phyloP scores from a whole-genome alignment of 1,284 basidiomycete genomes.

The Ganoderma lucidum region DNA sequence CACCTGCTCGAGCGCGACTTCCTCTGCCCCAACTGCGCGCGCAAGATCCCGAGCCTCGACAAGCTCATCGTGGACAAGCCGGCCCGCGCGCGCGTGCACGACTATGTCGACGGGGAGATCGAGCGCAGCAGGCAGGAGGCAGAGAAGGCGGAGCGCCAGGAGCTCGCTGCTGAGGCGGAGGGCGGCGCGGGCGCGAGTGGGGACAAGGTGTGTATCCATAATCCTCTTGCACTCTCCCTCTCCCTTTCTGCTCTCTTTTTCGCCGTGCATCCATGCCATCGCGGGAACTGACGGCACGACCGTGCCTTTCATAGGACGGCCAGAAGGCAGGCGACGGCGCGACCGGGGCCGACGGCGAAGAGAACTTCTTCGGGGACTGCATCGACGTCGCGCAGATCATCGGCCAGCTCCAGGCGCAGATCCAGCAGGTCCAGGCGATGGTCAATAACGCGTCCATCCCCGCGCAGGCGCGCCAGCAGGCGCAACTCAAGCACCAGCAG shows the following conservation, averaged over 20 bases:
- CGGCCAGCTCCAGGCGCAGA: slow-evolving; percentile 81
- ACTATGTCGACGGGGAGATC: slow-evolving; percentile 86
- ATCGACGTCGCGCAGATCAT: slow-evolving; percentile 76
- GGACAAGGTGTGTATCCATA: slow-evolving; percentile 25
- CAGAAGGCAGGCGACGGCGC: slow-evolving; percentile 17
- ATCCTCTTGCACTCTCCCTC: not conserved
- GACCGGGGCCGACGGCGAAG: slow-evolving; percentile 43
- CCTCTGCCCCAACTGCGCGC: slow-evolving; percentile 87
- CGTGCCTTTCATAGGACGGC: not conserved
- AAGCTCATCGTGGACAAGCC: slow-evolving; percentile 83
- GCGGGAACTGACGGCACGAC: not conserved
- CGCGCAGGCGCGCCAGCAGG: slow-evolving; percentile 74
- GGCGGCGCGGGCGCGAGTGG: slow-evolving; percentile 19
- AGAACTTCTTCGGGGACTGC: slow-evolving; percentile 65
- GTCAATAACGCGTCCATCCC: slow-evolving; percentile 80
- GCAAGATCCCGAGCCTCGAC: slow-evolving; percentile 87
- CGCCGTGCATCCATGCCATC: too few species aligned
- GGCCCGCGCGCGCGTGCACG: slow-evolving; percentile 76
- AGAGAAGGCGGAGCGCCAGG: slow-evolving; percentile 32
- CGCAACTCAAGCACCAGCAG: slow-evolving; percentile 79
- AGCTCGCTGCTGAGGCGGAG: slow-evolving; percentile 18
- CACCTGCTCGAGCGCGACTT: slow-evolving; percentile 93
- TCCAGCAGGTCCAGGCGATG: slow-evolving; percentile 76
- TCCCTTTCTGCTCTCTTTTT: not conserved
- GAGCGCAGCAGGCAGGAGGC: slow-evolving; percentile 80